Base-by-base conservation (phyloP, 495 filamentous ascomycete species). In the Trypethelium eluteriae region DNA sequence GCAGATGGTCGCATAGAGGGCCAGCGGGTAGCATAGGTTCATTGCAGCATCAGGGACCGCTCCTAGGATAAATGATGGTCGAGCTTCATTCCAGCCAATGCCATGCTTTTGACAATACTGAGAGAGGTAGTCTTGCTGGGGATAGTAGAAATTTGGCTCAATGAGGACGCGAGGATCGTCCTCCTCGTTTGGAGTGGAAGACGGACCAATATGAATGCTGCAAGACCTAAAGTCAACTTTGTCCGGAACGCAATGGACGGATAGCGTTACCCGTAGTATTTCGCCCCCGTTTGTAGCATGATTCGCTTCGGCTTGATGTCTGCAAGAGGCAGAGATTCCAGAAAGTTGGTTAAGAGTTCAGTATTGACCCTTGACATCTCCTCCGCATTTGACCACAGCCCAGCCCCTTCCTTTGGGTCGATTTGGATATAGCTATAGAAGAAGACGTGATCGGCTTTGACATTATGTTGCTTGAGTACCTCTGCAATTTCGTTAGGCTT, bases 381-480 rank as follows among this genome's bases (percentile, higher is more conserved):
- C 61, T 82, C 78, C 1, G 75, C 73, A 64, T 81, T 75, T 57
- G 74, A 74, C 81, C 80, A 82, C n/a, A 84, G 72, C 35, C 74
- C 70, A 16, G 67, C 64, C 2, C 78, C 74, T 46, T 73, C 69
- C 25, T 77, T 76, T 4, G 76, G 75, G 9, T 72, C 50, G 0
- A 79, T 76, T 66, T 84, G 81, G 50, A 82, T 71, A 71, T 85
- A 85, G 2, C 79, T 76, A 50, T 79, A 80, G 74, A 81, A 85
- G 74, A 84, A 84, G 14, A 84, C 74, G 67, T 83, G 78, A 66
- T 83, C 82, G 18, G 71, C 74, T 57, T 70, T 72, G 39, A 77
- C 68, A 6, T 69, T 64, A 62, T 71, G 63, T 70, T 75, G 70
- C 64, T 76, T 73, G 18, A 81, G 66, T 3, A 72, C 62, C 11